Conservation (phyloP, 306 rosid genomes). For the Abrus precatorius region DNA sequence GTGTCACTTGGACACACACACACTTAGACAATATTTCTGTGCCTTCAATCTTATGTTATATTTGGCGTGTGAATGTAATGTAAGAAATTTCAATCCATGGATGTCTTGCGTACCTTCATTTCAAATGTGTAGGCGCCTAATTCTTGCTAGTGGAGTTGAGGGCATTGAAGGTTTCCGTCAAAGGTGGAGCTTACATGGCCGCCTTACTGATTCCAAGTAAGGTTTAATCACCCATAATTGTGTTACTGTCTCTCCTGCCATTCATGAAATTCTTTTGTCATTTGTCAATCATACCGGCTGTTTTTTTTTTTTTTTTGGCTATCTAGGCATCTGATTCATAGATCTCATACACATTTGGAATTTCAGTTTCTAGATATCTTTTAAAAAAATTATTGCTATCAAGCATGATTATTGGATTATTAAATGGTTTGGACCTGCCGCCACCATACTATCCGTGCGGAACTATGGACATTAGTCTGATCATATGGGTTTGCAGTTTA, state of each 20-base stretch:
- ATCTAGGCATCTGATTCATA: not conserved
- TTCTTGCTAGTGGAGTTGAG: conserved; percentile 92
- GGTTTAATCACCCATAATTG: conserved; percentile 36
- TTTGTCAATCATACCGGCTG: not conserved
- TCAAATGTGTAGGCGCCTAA: conserved; percentile 70
- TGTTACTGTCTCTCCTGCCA: conserved; percentile 9
- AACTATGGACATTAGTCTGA: not conserved
- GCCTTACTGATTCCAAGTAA: conserved; percentile 87
- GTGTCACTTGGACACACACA: conserved; percentile 15
- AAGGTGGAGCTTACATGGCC: conserved; percentile 95
- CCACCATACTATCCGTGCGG: not conserved
- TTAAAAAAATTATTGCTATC: conserved; percentile 12
- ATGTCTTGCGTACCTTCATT: conserved; percentile 32
- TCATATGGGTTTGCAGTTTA: conserved; percentile 30
- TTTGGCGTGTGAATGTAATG: conserved; percentile 15
- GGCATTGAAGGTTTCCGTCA: conserved; percentile 93
- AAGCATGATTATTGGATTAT: conserved; percentile 21
- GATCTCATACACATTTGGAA: conserved; percentile 7
- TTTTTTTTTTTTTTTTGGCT: not conserved
- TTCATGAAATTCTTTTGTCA: conserved; percentile 26
- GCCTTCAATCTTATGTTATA: not conserved
- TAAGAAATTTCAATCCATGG: conserved; percentile 13
- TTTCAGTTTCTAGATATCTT: conserved; percentile 24
- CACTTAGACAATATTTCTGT: not conserved
- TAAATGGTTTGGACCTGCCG: conserved; percentile 27